Base-by-base conservation (phyloP, 106 monocot species). In the Apostasia shenzhenica region DNA sequence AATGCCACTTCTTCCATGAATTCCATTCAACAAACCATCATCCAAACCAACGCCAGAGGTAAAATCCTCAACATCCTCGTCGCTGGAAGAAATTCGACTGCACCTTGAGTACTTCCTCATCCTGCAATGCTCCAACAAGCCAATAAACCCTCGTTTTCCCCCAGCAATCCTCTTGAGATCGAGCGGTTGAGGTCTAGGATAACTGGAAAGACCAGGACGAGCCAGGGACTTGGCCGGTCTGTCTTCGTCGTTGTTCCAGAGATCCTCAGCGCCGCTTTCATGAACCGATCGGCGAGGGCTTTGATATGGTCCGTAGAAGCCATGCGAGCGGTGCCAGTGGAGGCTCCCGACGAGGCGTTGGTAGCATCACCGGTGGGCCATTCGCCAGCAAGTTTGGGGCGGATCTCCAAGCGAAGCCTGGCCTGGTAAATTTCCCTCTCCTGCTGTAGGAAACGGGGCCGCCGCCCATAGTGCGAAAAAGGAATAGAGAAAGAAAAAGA, bases 391-490 rank as follows among this genome's bases (percentile, higher is more conserved):
- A 59, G 1, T 51, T 77, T 70, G 62, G 86, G 74, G 54, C 87
- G 84, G 71, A 87, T 81, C 76, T 87, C 80, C 48, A 87, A 82
- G 48, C 90, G 86, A 65, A 94, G 82, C 43, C 94, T 77, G 43
- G 94, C 82, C 41, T 80, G 80, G 78, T 90, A 94, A 66, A 87
- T 74, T 78, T 90, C 77, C 76, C 90, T 90, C 74, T 94, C 90
- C 70, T 86, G 81, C 8, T 84, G 55, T 45, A 94, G 84, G 60
- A 94, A 84, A 45, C 67, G 73, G 90, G 93, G 1, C 90, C 93
- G 44, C 93, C 84, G 63, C 94, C 94, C 94, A 90, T 93, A n/a
- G 67, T 60, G 0, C 88, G 85, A 66, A 67, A 2, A 56, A 55
- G 37, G 74, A n/a, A 26, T 26, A 13, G 77, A 75, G 52, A 49